These are phyloP conservation scores for Chionographis japonica DNA, from an alignment of 106 monocot genomes.

Conservation along the genomic window DNA sequence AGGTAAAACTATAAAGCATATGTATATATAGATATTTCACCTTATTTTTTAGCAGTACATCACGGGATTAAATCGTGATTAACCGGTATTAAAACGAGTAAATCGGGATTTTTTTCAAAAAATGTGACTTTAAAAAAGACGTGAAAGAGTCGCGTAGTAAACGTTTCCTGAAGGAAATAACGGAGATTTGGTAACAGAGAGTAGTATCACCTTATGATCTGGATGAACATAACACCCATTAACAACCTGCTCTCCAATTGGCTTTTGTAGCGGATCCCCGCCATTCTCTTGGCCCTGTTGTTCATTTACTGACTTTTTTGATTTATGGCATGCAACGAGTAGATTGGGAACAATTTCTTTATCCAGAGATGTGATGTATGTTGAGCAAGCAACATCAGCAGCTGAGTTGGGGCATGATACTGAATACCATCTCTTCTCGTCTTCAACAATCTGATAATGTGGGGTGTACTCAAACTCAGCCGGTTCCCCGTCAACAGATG, in stretches of 20 bases:
- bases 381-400: slow-evolving; percentile 69
- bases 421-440: slow-evolving; percentile 59
- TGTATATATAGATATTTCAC: no score
- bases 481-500: slow-evolving; percentile 63
- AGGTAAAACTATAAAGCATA: background rate
- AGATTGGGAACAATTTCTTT: slow-evolving; percentile 81
- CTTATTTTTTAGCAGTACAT: no score
- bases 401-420: slow-evolving; percentile 69
- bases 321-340: slow-evolving; percentile 55
- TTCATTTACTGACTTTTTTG: slow-evolving; percentile 20
- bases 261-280: slow-evolving; percentile 22
- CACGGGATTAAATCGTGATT: no score
- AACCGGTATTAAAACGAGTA: no score
- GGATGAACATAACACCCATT: slow-evolving; percentile 48
- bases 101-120: no score
- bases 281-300: slow-evolving; percentile 25
- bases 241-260: slow-evolving; percentile 31
- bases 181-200: background rate
- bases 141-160: no score
- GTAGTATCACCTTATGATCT: slow-evolving; percentile 36
- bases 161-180: no score
- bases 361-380: slow-evolving; percentile 60
- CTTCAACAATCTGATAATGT: slow-evolving; percentile 34
- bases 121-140: no score
- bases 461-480: slow-evolving; percentile 59